Conservation (phyloP, 495 filamentous ascomycete genomes). For the Pyronema omphalodes region DNA sequence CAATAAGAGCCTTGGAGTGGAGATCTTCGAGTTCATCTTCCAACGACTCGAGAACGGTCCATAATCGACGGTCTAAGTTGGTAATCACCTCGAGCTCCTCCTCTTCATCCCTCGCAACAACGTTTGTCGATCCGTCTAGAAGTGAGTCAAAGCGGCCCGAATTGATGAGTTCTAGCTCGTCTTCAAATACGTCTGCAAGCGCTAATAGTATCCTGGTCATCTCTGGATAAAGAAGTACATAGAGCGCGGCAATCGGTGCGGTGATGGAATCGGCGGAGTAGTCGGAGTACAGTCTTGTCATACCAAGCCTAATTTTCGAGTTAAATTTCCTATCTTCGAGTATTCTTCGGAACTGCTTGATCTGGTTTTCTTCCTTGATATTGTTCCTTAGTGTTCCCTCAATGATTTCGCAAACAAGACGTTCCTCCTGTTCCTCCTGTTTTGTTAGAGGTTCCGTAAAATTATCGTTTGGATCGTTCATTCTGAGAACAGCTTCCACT, state of each 20-base stretch:
- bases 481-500: conserved; percentile 20
- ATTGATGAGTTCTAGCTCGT: conserved; percentile 90
- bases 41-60: conserved; percentile 76
- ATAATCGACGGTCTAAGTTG: conserved; percentile 86
- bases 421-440: conserved; percentile 18
- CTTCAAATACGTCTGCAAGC: conserved; percentile 63
- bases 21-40: conserved; percentile 91
- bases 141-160: conserved; percentile 96
- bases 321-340: conserved; percentile 12
- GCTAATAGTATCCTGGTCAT: conserved; percentile 78
- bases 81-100: conserved; percentile 77
- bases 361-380: conserved; percentile 9
- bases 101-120: conserved; percentile 83
- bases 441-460: conserved; percentile 1
- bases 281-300: conserved; percentile 18
- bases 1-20: conserved; percentile 63
- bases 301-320: conserved; percentile 11
- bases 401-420: conserved; percentile 22
- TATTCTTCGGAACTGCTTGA: conserved; percentile 13
- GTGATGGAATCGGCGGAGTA: conserved; percentile 19
- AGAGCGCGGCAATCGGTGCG: conserved; percentile 44
- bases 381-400: conserved; percentile 17
- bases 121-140: conserved; percentile 33
- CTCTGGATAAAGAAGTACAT: conserved; percentile 62
- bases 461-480: conserved; percentile 3